phyloP scores from a whole-genome alignment of 1,284 basidiomycete genomes.

The Apiotrichum domesticum region DNA sequence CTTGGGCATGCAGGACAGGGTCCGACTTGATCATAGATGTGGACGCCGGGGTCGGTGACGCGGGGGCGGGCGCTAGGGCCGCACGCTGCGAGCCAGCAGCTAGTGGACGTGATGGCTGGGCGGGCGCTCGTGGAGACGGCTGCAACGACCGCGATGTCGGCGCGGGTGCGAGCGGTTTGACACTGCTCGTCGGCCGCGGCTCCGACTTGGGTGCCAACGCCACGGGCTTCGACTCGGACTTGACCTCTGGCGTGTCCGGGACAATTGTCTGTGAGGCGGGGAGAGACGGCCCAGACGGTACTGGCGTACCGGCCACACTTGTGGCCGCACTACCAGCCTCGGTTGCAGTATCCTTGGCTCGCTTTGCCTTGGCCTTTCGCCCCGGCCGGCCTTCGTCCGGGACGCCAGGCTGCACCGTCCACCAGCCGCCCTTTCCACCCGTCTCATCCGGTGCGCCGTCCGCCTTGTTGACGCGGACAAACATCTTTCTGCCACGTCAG shows the following conservation, averaged over 20 bases:
- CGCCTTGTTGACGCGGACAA: conserved; percentile 44
- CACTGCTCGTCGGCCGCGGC: no score
- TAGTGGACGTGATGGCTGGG: no score
- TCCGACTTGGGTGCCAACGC: not conserved
- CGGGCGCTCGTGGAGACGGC: no score
- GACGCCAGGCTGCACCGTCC: conserved; percentile 45
- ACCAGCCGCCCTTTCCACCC: conserved; percentile 47
- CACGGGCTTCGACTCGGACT: not conserved
- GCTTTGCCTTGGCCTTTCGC: conserved; percentile 39
- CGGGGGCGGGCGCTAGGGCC: no score
- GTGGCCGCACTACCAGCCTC: not conserved
- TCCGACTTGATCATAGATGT: no score
- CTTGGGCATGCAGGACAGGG: no score
- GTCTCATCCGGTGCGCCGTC: conserved; percentile 41
- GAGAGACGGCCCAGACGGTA: not conserved
- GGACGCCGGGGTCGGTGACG: no score
- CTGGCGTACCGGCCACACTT: conserved; percentile 1
- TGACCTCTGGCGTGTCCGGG: not conserved
- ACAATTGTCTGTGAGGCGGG: not conserved
- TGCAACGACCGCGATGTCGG: no score
- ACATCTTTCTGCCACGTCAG: conserved; percentile 42
- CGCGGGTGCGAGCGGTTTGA: no score
- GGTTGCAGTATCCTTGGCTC: conserved; percentile 3
- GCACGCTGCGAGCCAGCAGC: no score
- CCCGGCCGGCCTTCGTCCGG: conserved; percentile 45